Base-by-base conservation (phyloP, 768 basidiomycete species). In the Kwoniella mangroviensis region DNA sequence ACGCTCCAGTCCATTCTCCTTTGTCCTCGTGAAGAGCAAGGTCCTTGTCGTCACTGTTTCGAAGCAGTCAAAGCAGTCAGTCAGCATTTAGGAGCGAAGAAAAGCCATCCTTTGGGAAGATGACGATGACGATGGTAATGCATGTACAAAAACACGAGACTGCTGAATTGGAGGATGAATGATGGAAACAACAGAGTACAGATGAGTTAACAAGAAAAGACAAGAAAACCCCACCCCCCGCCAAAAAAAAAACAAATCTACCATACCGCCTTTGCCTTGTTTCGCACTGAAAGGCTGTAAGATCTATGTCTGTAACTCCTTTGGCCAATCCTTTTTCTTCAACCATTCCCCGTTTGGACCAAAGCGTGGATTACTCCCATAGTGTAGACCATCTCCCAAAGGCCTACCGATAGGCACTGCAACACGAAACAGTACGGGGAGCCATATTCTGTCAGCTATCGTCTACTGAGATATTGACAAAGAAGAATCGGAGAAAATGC, bases 301-400 rank as follows among this genome's bases (percentile, higher is more conserved):
- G 12, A 49, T 60, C 45, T 41, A 58, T 28, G 34, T 28, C 34
- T 61, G 67, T 13, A 71, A 24, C 15, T 66, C 74, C 45, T 70
- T 73, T 53, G 81, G 80, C 83, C 83, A 83, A 43, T 83, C 80
- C 51, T 71, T 56, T 55, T 76, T 74, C 65, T 65, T 77, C 43
- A 81, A 66, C 77, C 83, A 81, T 68, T 79, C 73, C 7, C 83
- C 83, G 70, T 81, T 72, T 19, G 79, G 78, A 12, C 81, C 83
- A 58, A 82, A 81, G 26, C 75, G 68, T 9, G 80, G 81, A 70
- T 84, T 82, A 41, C 71, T 74, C 6, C 55, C 67, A 70, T 77
- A 84, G 24, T 75, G 63, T 17, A 82, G 21, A 2, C 83, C 83
- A 63, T 83, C 79, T 7, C 80, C 82, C n/a, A 75, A 69, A 17